Conservation (phyloP, 2,329 filamentous ascomycete genomes). For the Trichoderma cornu-damae region DNA sequence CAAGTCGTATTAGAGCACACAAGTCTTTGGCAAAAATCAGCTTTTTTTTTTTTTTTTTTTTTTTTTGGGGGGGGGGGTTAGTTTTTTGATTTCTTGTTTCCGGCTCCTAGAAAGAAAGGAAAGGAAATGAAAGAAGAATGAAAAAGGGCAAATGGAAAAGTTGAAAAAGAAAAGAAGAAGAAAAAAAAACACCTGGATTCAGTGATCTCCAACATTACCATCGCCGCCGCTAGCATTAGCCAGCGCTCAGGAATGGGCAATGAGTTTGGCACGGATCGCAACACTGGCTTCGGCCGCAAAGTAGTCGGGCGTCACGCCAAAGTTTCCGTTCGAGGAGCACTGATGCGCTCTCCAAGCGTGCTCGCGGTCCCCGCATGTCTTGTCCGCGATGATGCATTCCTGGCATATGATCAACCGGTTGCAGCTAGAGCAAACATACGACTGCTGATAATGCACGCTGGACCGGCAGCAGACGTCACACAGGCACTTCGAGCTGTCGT, state of each 20-base stretch:
- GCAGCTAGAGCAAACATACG: conserved; percentile 12
- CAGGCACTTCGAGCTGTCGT: conserved; percentile 2
- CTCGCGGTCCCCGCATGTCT: not conserved
- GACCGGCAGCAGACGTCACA: conserved; percentile 15
- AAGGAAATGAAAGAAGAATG: too few species aligned
- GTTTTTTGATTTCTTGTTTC: too few species aligned
- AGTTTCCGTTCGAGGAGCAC: not conserved
- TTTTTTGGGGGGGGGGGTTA: too few species aligned
- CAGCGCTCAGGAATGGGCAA: not conserved
- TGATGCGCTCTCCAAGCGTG: conserved; percentile 15
- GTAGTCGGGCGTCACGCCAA: not conserved
- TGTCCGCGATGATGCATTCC: conserved; percentile 10
- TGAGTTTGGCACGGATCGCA: too few species aligned
- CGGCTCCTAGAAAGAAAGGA: too few species aligned
- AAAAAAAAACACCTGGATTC: too few species aligned
- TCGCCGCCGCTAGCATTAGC: not conserved
- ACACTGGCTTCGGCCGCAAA: not conserved
- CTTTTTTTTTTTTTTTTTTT: too few species aligned
- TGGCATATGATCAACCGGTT: conserved; percentile 12
- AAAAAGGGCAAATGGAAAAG: too few species aligned
- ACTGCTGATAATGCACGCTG: not conserved
- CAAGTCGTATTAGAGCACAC: too few species aligned
- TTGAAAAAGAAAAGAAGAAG: too few species aligned
- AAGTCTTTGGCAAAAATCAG: too few species aligned
- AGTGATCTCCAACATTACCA: not conserved